phyloP scores from a whole-genome alignment of 2,329 filamentous ascomycete species.

The Trichoderma citrinoviride region DNA sequence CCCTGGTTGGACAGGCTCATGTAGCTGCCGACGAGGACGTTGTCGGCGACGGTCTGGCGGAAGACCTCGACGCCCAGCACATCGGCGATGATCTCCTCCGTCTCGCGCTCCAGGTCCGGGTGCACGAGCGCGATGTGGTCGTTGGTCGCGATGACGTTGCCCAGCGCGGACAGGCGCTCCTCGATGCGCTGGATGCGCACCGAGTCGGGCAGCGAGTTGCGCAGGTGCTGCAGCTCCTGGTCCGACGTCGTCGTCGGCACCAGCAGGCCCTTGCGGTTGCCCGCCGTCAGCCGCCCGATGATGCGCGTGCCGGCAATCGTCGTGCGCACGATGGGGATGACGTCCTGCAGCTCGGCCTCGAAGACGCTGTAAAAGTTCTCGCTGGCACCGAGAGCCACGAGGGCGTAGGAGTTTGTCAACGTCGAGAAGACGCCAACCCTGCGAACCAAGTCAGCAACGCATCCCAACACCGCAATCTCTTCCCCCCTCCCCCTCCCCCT shows the following conservation, averaged over 20 bases:
- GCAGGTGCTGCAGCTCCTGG: constrained; percentile 95
- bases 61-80: constrained; percentile 87
- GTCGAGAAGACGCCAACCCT: constrained; percentile 97
- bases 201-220: constrained; percentile 86
- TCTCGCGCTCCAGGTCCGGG: constrained; percentile 94
- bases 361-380: constrained; percentile 99
- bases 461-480: neutral
- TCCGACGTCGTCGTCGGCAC: constrained; percentile 95
- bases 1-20: constrained; percentile 96
- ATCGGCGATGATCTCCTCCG: constrained; percentile 97
- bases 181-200: constrained; percentile 98
- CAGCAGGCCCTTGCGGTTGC: constrained; percentile 93
- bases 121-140: constrained; percentile 97
- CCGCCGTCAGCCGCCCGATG: constrained; percentile 90
- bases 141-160: constrained; percentile 95
- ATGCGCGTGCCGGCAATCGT: constrained; percentile 97
- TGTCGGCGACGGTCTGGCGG: constrained; percentile 92
- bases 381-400: constrained; percentile 90
- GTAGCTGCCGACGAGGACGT: constrained; percentile 93
- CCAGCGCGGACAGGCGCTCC: constrained; percentile 90
- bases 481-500: neutral
- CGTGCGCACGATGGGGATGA: constrained; percentile 94
- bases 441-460: constrained; percentile 22
- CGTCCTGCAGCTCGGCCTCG: constrained; percentile 94
- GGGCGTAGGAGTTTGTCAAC: constrained; percentile 94